phyloP scores from a whole-genome alignment of 768 basidiomycete genomes.

The Tricholomella constricta region DNA sequence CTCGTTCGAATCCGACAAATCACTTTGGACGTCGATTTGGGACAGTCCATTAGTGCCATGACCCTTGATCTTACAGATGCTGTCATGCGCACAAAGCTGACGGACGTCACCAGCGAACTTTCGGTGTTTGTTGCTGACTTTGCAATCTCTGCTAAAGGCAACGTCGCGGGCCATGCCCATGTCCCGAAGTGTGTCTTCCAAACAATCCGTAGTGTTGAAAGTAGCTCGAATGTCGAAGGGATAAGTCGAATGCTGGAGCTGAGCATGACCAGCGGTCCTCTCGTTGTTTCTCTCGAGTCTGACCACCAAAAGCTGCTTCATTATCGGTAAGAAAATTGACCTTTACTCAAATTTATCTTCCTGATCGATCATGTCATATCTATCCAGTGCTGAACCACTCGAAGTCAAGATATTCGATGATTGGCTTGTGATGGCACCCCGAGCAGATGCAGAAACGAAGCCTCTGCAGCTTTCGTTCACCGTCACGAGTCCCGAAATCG shows the following conservation, averaged over 20 bases:
- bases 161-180: slow-evolving; percentile 65
- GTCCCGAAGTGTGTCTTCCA: slow-evolving; percentile 77
- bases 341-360: neutral
- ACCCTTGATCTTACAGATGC: slow-evolving; percentile 66
- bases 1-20: slow-evolving; percentile 75
- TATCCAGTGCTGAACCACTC: slow-evolving; percentile 72
- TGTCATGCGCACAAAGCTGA: slow-evolving; percentile 66
- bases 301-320: slow-evolving; percentile 74
- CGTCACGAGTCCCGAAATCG: slow-evolving; percentile 68
- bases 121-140: slow-evolving; percentile 65
- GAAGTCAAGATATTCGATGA: slow-evolving; percentile 77
- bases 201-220: slow-evolving; percentile 61
- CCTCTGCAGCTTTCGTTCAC: slow-evolving; percentile 75
- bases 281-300: slow-evolving; percentile 69
- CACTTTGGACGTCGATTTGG: slow-evolving; percentile 77
- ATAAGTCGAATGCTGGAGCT: slow-evolving; percentile 67
- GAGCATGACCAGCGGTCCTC: slow-evolving; percentile 69
- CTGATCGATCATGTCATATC: neutral
- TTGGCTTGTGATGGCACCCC: slow-evolving; percentile 60
- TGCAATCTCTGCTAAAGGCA: slow-evolving; percentile 70
- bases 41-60: slow-evolving; percentile 78
- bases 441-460: slow-evolving; percentile 41
- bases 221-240: slow-evolving; percentile 30
- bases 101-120: slow-evolving; percentile 60
- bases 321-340: slow-evolving; percentile 58